Conservation (phyloP, 2,329 filamentous ascomycete species). For the Immersiporthe knoxdaviesiana region DNA sequence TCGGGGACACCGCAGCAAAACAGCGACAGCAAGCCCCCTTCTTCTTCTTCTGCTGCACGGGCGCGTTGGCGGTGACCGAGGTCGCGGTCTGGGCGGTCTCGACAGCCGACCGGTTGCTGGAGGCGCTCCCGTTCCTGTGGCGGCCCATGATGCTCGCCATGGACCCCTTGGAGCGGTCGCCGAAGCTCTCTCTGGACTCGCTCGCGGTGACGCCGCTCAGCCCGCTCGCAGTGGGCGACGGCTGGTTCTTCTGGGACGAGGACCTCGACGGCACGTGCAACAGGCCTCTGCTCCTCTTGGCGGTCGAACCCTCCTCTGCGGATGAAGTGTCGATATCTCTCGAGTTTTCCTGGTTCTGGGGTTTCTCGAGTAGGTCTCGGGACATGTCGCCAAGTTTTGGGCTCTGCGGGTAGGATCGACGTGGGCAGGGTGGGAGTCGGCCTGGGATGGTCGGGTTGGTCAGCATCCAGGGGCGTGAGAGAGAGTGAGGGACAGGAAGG, state of each 20-base stretch:
- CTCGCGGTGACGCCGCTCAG: constrained; percentile 63
- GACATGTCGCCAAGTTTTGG: constrained; percentile 36
- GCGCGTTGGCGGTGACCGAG: constrained; percentile 52
- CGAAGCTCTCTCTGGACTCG: constrained; percentile 65
- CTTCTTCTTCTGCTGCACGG: constrained; percentile 57
- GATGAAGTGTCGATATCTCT: constrained; percentile 48
- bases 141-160: constrained; percentile 66
- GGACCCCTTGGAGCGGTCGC: constrained; percentile 67
- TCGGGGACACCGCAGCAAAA: constrained; percentile 71
- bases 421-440: constrained; percentile 23
- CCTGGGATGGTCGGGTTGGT: constrained; percentile 23
- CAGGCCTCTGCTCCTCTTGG: constrained; percentile 56
- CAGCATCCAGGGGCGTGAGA: constrained; percentile 17
- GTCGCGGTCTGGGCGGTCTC: constrained; percentile 57
- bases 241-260: constrained; percentile 63
- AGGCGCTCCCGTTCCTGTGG: constrained; percentile 68
- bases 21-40: constrained; percentile 61
- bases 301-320: constrained; percentile 46
- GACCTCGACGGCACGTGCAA: constrained; percentile 65
- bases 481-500: not conserved
- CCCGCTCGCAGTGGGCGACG: constrained; percentile 62
- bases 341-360: constrained; percentile 43
- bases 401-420: constrained; percentile 23
- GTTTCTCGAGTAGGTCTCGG: constrained; percentile 41
- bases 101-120: constrained; percentile 64